phyloP scores from a whole-genome alignment of 2,329 filamentous ascomycete species.

The Fusarium haematococcum region DNA sequence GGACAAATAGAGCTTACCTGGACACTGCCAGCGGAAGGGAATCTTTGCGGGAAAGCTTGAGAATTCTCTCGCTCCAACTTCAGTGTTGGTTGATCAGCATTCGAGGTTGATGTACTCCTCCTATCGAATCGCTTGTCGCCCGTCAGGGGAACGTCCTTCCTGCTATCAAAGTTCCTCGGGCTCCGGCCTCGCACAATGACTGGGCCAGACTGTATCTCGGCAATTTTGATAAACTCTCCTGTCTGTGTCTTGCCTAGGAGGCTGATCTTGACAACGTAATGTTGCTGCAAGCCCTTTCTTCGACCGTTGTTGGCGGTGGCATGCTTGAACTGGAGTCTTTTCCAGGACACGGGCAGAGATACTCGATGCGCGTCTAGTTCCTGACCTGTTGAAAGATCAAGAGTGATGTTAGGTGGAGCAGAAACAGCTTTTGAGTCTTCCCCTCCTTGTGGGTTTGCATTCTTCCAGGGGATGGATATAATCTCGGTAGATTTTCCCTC shows the following conservation, averaged over 20 bases:
- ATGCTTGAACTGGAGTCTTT: conserved; percentile 93
- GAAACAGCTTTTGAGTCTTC: conserved; percentile 63
- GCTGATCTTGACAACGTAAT: conserved; percentile 90
- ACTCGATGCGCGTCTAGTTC: conserved; percentile 84
- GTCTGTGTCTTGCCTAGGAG: conserved; percentile 79
- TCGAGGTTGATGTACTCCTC: conserved; percentile 54
- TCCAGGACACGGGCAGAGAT: conserved; percentile 90
- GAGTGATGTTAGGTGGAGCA: conserved; percentile 64
- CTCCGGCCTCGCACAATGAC: conserved; percentile 95
- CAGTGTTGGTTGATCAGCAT: conserved; percentile 45
- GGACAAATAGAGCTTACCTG: conserved; percentile 46
- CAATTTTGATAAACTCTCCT: conserved; percentile 78
- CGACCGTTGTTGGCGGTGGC: conserved; percentile 96
- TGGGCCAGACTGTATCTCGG: conserved; percentile 90
- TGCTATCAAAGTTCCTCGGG: conserved; percentile 92
- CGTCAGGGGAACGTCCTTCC: conserved; percentile 84
- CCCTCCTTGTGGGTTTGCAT: conserved; percentile 66
- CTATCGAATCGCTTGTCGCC: conserved; percentile 62
- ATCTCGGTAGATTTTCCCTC: conserved; percentile 94
- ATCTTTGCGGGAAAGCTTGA: conserved; percentile 45
- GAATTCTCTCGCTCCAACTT: conserved; percentile 51
- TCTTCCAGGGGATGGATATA: conserved; percentile 97
- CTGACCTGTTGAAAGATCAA: conserved; percentile 69
- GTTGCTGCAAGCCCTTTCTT: conserved; percentile 93
- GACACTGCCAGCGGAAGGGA: conserved; percentile 49